Evolutionary conservation across 164 flowering plant species (phyloP), one percentile per base, ranked within the genome.

Genomic region (Vitis rotundifolia): DNA sequence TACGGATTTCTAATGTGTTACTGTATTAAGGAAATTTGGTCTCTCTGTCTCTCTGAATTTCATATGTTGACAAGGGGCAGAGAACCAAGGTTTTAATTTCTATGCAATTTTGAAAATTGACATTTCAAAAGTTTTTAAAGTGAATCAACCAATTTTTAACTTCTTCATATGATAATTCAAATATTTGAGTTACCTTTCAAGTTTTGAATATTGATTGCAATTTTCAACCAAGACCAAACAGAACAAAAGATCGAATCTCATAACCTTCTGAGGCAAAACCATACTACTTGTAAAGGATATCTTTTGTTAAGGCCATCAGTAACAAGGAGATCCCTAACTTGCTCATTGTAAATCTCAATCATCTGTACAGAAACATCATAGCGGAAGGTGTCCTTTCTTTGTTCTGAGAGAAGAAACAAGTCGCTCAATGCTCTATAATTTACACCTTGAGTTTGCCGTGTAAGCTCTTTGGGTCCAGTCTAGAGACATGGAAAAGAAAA

Each of bases 301-400:
- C 95, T 89, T 82, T 78, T 96, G 81, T 80, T 92, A 8, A 86
- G 76, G 64, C 97, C 92, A 79, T 92, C 99, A 28, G 86, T 76
- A 48, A 84, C 88, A 47, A 96, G 94, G 54, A 96, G 99, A 78
- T 96, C 99, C 64, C 99, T 82, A 58, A 96, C 98, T 96, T 93
- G 99, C 76, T 96, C 99, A 71, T 96, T 96, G 66, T 96, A 96
- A 63, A 96, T 93, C 79, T 96, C 99, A 64, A 96, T 90, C 99
- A 96, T 96, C 76, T 96, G 99, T 65, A 93, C 98, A 61, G 92
- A 84, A 70, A 96, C 88, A 70, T 91, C 91, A 71, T 96, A 96
- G 57, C 68, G 84, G 75, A 89, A 90, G 44, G 87, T 86, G 61
- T 92, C 94, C 75, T 80, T 90, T 73, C 99, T 88, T 82, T 91